Evolutionary conservation across 306 rosid species (phyloP).

Genomic region (Macrotyloma uniflorum): DNA sequence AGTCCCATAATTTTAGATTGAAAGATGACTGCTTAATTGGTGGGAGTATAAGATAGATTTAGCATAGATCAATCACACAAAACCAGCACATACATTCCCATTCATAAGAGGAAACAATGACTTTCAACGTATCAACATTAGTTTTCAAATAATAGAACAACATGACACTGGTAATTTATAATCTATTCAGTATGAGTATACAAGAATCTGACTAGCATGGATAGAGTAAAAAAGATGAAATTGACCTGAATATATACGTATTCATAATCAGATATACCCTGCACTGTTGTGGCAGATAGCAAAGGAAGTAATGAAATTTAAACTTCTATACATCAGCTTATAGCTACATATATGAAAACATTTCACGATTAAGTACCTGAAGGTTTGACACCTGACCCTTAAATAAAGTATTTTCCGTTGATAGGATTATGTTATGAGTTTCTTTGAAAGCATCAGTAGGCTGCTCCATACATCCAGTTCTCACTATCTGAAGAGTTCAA

Average conservation of each 20-base stretch:
- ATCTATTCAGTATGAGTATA: not conserved
- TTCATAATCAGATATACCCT: not conserved
- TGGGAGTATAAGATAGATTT: no score
- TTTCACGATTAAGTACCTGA: slow-evolving; percentile 60
- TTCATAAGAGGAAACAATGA: not conserved
- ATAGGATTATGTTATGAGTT: slow-evolving; percentile 83
- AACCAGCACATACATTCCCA: not conserved
- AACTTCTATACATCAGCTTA: not conserved
- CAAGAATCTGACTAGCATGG: not conserved
- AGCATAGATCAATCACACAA: no score
- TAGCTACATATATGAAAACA: not conserved
- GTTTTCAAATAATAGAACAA: not conserved
- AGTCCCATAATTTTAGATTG: no score
- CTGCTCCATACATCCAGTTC: slow-evolving; percentile 98
- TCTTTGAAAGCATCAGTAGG: slow-evolving; percentile 96
- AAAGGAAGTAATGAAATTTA: not conserved
- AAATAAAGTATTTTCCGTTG: slow-evolving; percentile 83
- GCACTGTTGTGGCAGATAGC: not conserved
- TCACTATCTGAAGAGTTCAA: slow-evolving; percentile 75
- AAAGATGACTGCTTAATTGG: no score
- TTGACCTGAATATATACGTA: no score
- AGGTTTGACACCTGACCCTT: slow-evolving; percentile 97
- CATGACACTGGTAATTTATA: not conserved
- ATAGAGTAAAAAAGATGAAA: not conserved
- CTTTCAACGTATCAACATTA: not conserved